Evolutionary conservation across 2,329 filamentous ascomycete genomes (phyloP), one percentile per base, ranked within the genome.

Genomic region (Rhinocladiella mackenziei): DNA sequence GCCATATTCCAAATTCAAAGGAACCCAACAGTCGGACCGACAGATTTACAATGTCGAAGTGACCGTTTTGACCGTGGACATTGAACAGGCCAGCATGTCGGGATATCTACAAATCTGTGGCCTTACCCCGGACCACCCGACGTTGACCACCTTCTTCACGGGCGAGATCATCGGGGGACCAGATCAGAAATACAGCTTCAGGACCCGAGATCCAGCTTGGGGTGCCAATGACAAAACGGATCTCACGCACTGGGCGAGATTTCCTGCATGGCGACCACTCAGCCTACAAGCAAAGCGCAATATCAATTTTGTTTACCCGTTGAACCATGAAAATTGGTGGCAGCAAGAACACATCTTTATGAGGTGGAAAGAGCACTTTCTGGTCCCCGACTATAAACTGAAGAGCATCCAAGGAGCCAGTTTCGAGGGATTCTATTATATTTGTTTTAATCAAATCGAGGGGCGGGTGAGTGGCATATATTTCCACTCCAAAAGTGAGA

Each of bases 401-500:
- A 79, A 84, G 50, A 94, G 86, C 8, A 95, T 98, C 50, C 86
- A 81, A 23, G 92, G 92, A 13, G 92, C 92, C 5, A 97, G 91
- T 61, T 98, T 97, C 49, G 92, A 98, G 62, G 92, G 92, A 0
- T 98, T 98, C 64, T 98, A 97, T 65, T 98, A 98, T 62, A 97
- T 98, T 56, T 96, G 89, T 70, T 97, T 97, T 71, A 95, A 97
- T 65, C 91, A 97, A 67, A 72, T 88, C 36, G 78, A 83, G 53
- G 92, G 91, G 5, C 83, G 78, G 53, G 85, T 98, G 29, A 89
- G 81, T 60, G 92, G 92, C 13, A 95, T 97, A 46, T 98, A 98
- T 68, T 98, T 95, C 65, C 92, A 98, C 69, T 86, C 87, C 9
- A 95, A 94, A 71, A 97, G 89, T 69, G 91, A 97, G 71, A 95